Conservation (phyloP, 768 basidiomycete genomes). For the Rhodotorula paludigena region DNA sequence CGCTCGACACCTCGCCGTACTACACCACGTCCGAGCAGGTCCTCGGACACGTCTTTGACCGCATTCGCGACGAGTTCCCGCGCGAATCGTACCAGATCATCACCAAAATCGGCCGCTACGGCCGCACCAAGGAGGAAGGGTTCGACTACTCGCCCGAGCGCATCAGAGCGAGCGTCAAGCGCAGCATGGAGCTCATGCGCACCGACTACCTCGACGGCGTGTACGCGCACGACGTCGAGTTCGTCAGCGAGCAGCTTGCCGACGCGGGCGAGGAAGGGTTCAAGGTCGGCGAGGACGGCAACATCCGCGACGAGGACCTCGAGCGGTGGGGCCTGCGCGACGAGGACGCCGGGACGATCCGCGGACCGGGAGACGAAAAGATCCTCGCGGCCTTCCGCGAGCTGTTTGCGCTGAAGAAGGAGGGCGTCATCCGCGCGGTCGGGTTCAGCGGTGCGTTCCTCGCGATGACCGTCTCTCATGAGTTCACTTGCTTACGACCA, state of each 20-base stretch:
- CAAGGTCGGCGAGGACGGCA: conserved; percentile 28
- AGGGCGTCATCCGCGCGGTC: conserved; percentile 66
- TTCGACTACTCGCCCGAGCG: conserved; percentile 71
- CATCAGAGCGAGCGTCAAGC: conserved; percentile 54
- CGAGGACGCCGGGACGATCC: conserved; percentile 58
- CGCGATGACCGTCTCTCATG: no score
- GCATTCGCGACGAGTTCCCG: conserved; percentile 65
- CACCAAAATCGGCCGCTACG: conserved; percentile 80
- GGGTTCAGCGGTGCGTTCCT: conserved; percentile 74
- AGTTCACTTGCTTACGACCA: conserved; percentile 62
- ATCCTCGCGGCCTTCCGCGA: conserved; percentile 65
- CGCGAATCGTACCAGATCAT: conserved; percentile 66
- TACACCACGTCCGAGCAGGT: conserved; percentile 71
- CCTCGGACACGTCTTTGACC: conserved; percentile 60
- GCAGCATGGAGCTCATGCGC: conserved; percentile 63
- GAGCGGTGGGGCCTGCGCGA: conserved; percentile 62
- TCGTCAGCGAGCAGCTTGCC: conserved; percentile 32
- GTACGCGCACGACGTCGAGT: conserved; percentile 77
- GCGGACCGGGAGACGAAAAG: conserved; percentile 66
- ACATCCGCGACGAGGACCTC: conserved; percentile 50
- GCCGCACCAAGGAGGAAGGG: conserved; percentile 49
- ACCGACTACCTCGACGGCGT: conserved; percentile 73
- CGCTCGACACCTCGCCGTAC: conserved; percentile 76
- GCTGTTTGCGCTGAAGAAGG: conserved; percentile 63
- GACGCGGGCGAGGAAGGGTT: conserved; percentile 24